These are phyloP conservation scores for Pelargonium fulgidum DNA, from an alignment of 441 rosid species.

Conservation along the genomic window DNA sequence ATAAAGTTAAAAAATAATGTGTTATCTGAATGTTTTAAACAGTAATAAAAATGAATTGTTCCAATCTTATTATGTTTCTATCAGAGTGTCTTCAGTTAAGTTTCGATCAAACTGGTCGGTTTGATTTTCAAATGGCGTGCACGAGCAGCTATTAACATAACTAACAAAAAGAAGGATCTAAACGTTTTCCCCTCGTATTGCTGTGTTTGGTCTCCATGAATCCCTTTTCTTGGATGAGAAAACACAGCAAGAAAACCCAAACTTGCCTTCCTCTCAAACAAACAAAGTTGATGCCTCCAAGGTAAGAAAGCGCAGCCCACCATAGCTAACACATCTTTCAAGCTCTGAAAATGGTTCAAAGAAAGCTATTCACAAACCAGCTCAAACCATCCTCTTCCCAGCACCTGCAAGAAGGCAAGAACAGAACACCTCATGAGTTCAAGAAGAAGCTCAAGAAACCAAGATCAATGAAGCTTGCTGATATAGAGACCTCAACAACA, in stretches of 20 bases:
- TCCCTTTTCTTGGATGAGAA: not conserved
- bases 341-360: not conserved
- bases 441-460: conserved; percentile 68
- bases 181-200: not conserved
- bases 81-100: too few species aligned
- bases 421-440: conserved; percentile 35
- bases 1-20: too few species aligned
- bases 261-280: not conserved
- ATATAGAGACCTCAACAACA: not conserved
- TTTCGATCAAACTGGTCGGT: too few species aligned
- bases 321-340: not conserved
- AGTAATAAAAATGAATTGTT: too few species aligned
- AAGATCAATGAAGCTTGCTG: conserved; percentile 20
- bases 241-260: too few species aligned
- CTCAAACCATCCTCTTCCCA: not conserved
- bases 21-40: too few species aligned
- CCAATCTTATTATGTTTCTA: too few species aligned
- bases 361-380: not conserved
- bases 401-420: conserved; percentile 29
- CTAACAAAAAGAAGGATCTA: too few species aligned
- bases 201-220: not conserved
- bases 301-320: not conserved
- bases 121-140: too few species aligned
- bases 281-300: not conserved
- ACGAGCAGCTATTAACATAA: too few species aligned